Percentiles rank a stretch among this genome's conserved stretches.
Evolutionary conservation across 345 rosid genomes (phyloP).

Genomic region (Geranium rotundifolium): DNA sequence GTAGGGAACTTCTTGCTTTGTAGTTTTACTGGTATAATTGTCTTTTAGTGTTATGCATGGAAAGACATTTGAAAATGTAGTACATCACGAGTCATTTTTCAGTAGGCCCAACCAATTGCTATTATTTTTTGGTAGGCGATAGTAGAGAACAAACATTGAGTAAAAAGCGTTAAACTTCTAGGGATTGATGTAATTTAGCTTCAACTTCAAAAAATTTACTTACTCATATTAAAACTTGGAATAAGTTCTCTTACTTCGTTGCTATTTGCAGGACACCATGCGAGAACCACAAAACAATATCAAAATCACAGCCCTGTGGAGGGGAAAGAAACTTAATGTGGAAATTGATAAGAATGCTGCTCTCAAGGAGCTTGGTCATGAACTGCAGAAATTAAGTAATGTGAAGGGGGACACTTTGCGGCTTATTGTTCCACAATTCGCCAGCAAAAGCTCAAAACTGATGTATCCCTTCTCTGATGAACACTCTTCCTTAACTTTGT

Average conservation of each 20-base stretch:
- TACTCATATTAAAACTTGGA: slow-evolving; percentile 1
- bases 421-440: slow-evolving; percentile 48
- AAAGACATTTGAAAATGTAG: no score
- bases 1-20: background rate
- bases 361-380: slow-evolving; percentile 60
- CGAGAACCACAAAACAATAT: slow-evolving; percentile 22
- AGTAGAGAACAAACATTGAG: no score
- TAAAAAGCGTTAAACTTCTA: no score
- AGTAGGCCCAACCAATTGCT: no score
- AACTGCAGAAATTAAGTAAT: slow-evolving; percentile 53
- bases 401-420: slow-evolving; percentile 69
- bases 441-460: slow-evolving; percentile 56
- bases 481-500: slow-evolving; percentile 47
- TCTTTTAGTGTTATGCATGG: background rate
- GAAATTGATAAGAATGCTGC: slow-evolving; percentile 37
- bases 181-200: background rate
- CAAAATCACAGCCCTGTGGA: slow-evolving; percentile 51
- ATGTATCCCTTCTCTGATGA: slow-evolving; percentile 57
- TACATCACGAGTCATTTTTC: no score
- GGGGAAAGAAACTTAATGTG: slow-evolving; percentile 51
- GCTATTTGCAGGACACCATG: slow-evolving; percentile 26
- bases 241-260: slow-evolving; percentile 5
- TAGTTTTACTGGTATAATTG: background rate
- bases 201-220: background rate
- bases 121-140: no score